These are phyloP conservation scores for Zymoseptoria pseudotritici DNA, from an alignment of 2,329 filamentous ascomycete species.

Conservation along the genomic window DNA sequence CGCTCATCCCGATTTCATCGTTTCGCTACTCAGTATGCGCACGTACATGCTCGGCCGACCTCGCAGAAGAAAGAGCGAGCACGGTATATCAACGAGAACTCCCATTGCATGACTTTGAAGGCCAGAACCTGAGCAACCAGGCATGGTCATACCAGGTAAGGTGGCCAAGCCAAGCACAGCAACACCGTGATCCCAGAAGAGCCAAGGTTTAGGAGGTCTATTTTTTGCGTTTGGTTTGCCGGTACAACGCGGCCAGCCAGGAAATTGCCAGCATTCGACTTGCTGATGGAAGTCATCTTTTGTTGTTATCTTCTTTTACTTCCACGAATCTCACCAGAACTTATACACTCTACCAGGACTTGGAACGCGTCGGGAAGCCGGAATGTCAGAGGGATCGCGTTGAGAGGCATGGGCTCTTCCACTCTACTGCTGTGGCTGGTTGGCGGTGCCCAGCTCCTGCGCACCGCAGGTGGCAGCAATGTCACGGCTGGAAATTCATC, in stretches of 20 bases:
- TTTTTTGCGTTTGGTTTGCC: neutral
- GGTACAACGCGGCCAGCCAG: neutral
- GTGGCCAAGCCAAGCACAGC: neutral
- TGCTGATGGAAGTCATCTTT: neutral
- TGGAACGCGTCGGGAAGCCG: neutral
- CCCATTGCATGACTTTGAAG: neutral
- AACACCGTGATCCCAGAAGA: neutral
- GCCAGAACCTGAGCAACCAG: neutral
- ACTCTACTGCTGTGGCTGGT: neutral
- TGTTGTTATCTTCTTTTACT: neutral
- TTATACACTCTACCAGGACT: neutral
- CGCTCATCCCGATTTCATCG: neutral
- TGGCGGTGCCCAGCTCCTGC: neutral
- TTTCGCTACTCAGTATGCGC: too few relatives aligned
- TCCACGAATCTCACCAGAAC: neutral
- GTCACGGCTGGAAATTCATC: neutral
- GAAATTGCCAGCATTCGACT: neutral
- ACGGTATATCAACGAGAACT: neutral
- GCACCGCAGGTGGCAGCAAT: neutral
- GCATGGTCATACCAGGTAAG: neutral
- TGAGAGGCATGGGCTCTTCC: neutral
- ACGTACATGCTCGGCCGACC: neutral
- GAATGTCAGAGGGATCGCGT: neutral
- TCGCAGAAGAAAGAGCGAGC: too few relatives aligned
- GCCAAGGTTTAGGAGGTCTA: neutral